A percentile compares a stretch with the other conserved stretches of the same genome.
Evolutionary conservation across 2,329 filamentous ascomycete species (phyloP).

Genomic region (Sporothrix dimorphospora): DNA sequence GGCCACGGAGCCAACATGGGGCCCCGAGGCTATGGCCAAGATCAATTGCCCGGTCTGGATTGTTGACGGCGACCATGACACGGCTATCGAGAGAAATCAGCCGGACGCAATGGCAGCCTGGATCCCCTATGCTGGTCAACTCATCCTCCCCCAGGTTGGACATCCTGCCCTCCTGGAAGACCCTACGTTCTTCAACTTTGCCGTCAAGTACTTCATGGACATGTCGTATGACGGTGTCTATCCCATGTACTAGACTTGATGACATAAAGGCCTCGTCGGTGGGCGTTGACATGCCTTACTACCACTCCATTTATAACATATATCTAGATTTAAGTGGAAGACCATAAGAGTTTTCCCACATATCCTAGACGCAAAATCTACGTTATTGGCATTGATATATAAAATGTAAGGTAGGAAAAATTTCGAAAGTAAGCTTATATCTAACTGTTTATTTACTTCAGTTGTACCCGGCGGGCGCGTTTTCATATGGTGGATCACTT

Average conservation of each 20-base stretch:
- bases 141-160: slow-evolving; percentile 11
- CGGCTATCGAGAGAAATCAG: slow-evolving; percentile 11
- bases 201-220: slow-evolving; percentile 21
- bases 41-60: slow-evolving; percentile 18
- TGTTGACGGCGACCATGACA: slow-evolving; percentile 13
- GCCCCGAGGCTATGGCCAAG: slow-evolving; percentile 11
- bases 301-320: too few relatives aligned
- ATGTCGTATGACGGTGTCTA: slow-evolving; percentile 19
- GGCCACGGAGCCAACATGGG: slow-evolving; percentile 14
- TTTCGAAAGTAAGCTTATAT: too few relatives aligned
- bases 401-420: too few relatives aligned
- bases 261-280: not conserved
- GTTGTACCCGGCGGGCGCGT: too few relatives aligned
- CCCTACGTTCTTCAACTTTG: not conserved
- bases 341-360: too few relatives aligned
- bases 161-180: slow-evolving; percentile 10
- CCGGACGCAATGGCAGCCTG: slow-evolving; percentile 15
- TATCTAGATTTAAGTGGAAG: too few relatives aligned
- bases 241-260: not conserved
- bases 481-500: too few relatives aligned
- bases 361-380: too few relatives aligned
- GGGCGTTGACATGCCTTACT: too few relatives aligned
- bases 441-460: too few relatives aligned
- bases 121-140: slow-evolving; percentile 15
- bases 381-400: too few relatives aligned